phyloP scores from a whole-genome alignment of 371 early-diverging fungal genomes.

The Syncephalis fuscata region DNA sequence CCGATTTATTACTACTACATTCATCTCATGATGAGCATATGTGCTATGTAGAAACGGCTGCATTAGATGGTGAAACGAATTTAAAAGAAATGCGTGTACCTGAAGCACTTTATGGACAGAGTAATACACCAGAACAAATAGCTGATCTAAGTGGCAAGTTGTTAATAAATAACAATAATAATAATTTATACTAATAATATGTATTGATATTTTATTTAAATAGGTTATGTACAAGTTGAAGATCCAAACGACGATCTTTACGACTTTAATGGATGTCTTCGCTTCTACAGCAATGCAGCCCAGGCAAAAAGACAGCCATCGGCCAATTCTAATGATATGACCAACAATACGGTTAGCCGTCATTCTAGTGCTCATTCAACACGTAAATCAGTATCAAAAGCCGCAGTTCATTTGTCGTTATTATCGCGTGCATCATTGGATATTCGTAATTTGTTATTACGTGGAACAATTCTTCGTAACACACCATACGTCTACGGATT shows the following conservation, averaged over 20 bases:
- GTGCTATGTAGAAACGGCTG: constrained; percentile 65
- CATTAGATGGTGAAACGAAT: constrained; percentile 74
- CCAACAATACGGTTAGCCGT: too few species aligned
- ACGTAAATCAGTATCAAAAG: neutral
- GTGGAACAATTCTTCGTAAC: constrained; percentile 67
- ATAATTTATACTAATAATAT: too few species aligned
- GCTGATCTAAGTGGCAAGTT: constrained; percentile 21
- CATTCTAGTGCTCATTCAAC: too few species aligned
- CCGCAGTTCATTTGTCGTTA: constrained; percentile 6
- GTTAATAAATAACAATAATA: neutral
- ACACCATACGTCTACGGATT: constrained; percentile 56
- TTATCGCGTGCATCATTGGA: constrained; percentile 6
- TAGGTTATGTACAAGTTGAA: constrained; percentile 24
- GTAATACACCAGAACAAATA: constrained; percentile 25
- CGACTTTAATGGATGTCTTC: constrained; percentile 38
- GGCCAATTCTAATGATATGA: too few species aligned
- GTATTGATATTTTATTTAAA: too few species aligned
- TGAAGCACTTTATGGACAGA: constrained; percentile 20
- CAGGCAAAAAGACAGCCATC: too few species aligned
- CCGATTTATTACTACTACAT: constrained; percentile 42
- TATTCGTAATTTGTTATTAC: constrained; percentile 27
- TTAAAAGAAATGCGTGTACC: constrained; percentile 46
- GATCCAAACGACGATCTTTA: constrained; percentile 43
- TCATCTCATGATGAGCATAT: constrained; percentile 35
- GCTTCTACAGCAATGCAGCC: constrained; percentile 8